Evolutionary conservation across 2,329 filamentous ascomycete genomes (phyloP).

Genomic region (Diplodia sapinea): DNA sequence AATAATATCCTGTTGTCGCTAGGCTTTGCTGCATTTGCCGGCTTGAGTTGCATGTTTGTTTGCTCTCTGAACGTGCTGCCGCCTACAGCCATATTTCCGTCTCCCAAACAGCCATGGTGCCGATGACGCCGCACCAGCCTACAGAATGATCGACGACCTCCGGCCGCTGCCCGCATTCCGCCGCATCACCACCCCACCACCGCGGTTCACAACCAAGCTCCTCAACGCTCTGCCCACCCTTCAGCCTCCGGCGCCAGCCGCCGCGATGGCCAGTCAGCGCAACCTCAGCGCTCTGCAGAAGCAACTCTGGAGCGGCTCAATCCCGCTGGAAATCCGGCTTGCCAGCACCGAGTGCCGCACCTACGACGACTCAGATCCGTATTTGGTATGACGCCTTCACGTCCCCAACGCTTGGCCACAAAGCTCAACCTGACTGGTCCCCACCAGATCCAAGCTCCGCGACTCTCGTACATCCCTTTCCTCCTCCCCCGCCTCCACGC

Average conservation of each 20-base stretch:
- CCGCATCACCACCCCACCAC: conserved; percentile 15
- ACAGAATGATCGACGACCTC: conserved; percentile 18
- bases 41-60: neutral
- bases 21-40: conserved; percentile 4
- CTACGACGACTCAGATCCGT: conserved; percentile 65
- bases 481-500: conserved; percentile 66
- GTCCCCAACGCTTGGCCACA: neutral
- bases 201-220: neutral
- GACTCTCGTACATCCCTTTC: conserved; percentile 72
- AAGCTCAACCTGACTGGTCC: neutral
- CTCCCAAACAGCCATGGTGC: neutral
- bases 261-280: conserved; percentile 36
- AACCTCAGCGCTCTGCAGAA: conserved; percentile 52
- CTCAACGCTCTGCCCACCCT: conserved; percentile 12
- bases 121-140: neutral
- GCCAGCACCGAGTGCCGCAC: conserved; percentile 65
- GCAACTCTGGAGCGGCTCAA: conserved; percentile 63
- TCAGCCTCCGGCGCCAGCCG: conserved; percentile 33
- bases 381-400: conserved; percentile 55
- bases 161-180: conserved; percentile 10
- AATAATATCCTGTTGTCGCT: neutral
- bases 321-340: conserved; percentile 66
- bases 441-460: conserved; percentile 63
- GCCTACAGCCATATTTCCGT: neutral
- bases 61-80: neutral